These are phyloP conservation scores for Suillus plorans DNA, from an alignment of 768 basidiomycete genomes.

Conservation along the genomic window DNA sequence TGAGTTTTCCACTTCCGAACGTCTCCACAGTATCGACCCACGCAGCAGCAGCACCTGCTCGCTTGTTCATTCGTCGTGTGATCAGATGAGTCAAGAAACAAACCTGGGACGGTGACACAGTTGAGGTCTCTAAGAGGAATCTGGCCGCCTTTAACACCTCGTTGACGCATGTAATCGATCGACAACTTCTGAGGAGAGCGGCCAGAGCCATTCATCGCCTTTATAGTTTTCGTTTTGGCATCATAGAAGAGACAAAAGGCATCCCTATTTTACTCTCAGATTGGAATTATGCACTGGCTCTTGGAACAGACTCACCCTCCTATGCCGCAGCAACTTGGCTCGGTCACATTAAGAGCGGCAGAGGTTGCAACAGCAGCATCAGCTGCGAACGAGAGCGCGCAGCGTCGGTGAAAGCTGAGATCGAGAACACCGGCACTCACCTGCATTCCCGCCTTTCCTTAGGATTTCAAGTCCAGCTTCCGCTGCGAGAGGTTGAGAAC, in stretches of 20 bases:
- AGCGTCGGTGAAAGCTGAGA: background rate
- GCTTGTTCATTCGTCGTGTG: constrained; percentile 14
- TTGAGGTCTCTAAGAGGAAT: constrained; percentile 86
- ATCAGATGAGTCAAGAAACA: background rate
- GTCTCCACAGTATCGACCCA: constrained; percentile 89
- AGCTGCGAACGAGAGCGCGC: constrained; percentile 42
- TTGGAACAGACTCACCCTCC: constrained; percentile 60
- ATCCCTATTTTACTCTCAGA: constrained; percentile 47
- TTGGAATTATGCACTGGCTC: constrained; percentile 11
- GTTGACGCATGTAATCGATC: constrained; percentile 66
- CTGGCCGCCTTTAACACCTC: constrained; percentile 62
- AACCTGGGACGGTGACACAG: constrained; percentile 87
- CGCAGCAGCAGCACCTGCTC: constrained; percentile 83
- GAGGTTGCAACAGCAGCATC: constrained; percentile 95
- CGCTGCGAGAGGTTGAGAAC: constrained; percentile 88
- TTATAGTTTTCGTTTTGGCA: constrained; percentile 76
- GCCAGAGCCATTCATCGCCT: constrained; percentile 92
- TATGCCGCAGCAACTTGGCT: constrained; percentile 88
- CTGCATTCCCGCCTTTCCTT: constrained; percentile 93
- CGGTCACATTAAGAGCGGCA: constrained; percentile 89
- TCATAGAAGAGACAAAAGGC: constrained; percentile 94
- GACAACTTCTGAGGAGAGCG: constrained; percentile 78
- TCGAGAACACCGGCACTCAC: constrained; percentile 38
- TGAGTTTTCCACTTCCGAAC: constrained; percentile 71
- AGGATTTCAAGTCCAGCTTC: constrained; percentile 92